Base-by-base conservation (phyloP, 2,329 filamentous ascomycete species). In the Alternaria postmessia region DNA sequence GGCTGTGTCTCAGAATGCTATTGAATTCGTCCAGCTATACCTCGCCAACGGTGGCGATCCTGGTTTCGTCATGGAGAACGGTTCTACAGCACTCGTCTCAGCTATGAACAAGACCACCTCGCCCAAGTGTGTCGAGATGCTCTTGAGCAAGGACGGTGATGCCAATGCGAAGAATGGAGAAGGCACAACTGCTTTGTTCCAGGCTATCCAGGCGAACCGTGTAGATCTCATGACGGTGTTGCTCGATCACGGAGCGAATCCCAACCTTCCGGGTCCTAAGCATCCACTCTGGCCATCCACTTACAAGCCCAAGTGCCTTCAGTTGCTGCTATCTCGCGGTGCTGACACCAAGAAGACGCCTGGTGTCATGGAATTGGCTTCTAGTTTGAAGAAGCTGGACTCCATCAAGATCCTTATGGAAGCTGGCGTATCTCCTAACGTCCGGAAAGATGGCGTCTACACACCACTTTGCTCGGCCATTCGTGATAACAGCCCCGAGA, bases 381-480 rank as follows among this genome's bases (percentile, higher is more conserved):
- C 85, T 5, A 87, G 85, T 59, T 80, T 88, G 71, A 90, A 90
- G 79, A 88, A 86, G 73, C 81, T 88, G 54, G 87, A 89, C 61
- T 85, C 86, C 0, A 83, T 90, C 12, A 81, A 82, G 26, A 81
- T 87, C 26, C 81, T 90, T 3, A 80, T 88, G 49, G 81, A 85
- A 26, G 83, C 85, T 1, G 86, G 86, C 12, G 85, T 89, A n/a
- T 83, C 86, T 47, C 86, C 86, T 42, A 88, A 89, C 63, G 72
- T 81, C 9, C 87, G 86, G 65, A 89, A 89, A 72, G 89, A 91
- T 63, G 87, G 87, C 8, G 84, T 86, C 32, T 91, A 89, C 75
- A 91, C 89, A 0, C 88, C 89, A 0, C 80, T 91, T 0, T 91
- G 89, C 78, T 87, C 88, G 0, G 83, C 88, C 0, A 91, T 91